Percentiles rank a stretch among this genome's conserved stretches.
phyloP scores from a whole-genome alignment of 768 basidiomycete genomes.

The Pisolithus sp. region DNA sequence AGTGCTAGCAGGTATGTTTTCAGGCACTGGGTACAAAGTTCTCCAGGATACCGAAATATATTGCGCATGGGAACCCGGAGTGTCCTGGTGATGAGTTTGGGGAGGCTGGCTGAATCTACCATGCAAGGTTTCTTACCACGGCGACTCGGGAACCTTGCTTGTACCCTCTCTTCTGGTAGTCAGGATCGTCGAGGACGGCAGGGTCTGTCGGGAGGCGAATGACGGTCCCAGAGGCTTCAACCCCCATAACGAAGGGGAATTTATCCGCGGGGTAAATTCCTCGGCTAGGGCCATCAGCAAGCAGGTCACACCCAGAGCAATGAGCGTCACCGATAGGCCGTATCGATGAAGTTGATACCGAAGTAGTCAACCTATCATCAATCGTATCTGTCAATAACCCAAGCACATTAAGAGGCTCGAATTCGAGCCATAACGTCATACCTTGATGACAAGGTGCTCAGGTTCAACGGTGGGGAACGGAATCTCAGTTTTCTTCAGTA shows the following conservation, averaged over 20 bases:
- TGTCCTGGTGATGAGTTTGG: conserved; percentile 30
- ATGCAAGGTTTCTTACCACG: conserved; percentile 39
- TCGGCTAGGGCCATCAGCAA: conserved; percentile 29
- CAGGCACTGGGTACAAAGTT: conserved; percentile 59
- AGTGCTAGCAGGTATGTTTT: conserved; percentile 46
- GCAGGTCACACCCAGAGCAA: not conserved
- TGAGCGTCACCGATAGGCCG: conserved; percentile 60
- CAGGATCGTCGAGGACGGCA: conserved; percentile 50
- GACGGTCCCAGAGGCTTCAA: conserved; percentile 74
- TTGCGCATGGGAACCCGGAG: conserved; percentile 54
- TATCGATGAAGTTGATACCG: conserved; percentile 86
- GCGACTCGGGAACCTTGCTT: conserved; percentile 68
- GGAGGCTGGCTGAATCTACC: not conserved
- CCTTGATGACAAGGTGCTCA: conserved; percentile 48
- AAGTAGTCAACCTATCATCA: conserved; percentile 56
- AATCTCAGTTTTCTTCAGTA: conserved; percentile 59
- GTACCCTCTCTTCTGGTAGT: conserved; percentile 59
- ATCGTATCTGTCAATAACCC: not conserved
- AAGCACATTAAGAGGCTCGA: not conserved
- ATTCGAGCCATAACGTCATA: not conserved
- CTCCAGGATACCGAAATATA: conserved; percentile 65
- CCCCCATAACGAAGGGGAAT: conserved; percentile 67
- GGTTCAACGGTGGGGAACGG: conserved; percentile 61
- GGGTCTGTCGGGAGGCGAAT: conserved; percentile 66
- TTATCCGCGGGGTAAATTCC: conserved; percentile 56